These are phyloP conservation scores for Urtica urens DNA, from an alignment of 306 rosid genomes.

Conservation along the genomic window DNA sequence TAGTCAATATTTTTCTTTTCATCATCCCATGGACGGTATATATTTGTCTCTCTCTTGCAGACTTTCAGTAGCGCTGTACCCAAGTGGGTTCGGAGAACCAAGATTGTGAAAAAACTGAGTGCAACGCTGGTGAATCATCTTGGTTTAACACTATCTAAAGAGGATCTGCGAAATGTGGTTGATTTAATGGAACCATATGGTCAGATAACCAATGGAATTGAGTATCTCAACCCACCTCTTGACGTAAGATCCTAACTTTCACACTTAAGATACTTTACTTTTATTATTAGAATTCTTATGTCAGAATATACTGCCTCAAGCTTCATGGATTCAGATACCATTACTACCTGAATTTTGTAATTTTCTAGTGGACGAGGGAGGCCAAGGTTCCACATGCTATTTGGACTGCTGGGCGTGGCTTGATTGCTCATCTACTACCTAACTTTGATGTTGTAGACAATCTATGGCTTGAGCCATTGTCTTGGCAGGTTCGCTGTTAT, in stretches of 20 bases:
- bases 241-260: constrained; percentile 50
- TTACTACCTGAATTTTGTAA: constrained; percentile 13
- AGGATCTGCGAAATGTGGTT: constrained; percentile 74
- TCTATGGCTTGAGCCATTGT: constrained; percentile 90
- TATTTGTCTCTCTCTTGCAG: constrained; percentile 35
- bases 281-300: neutral
- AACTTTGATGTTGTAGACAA: constrained; percentile 80
- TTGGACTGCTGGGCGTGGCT: constrained; percentile 98
- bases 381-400: constrained; percentile 91
- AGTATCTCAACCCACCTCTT: constrained; percentile 79
- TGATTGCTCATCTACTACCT: constrained; percentile 74
- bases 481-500: constrained; percentile 99
- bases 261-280: neutral
- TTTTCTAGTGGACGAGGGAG: constrained; percentile 79
- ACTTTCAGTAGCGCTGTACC: constrained; percentile 67
- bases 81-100: constrained; percentile 50
- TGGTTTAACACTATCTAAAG: constrained; percentile 65
- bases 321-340: constrained; percentile 13
- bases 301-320: constrained; percentile 9
- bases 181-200: constrained; percentile 98
- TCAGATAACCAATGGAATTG: constrained; percentile 91
- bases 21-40: neutral
- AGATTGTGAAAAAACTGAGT: constrained; percentile 35
- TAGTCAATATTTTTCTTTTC: neutral
- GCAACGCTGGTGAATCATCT: constrained; percentile 71